A percentile compares a stretch with the other conserved stretches of the same genome.
phyloP scores from a whole-genome alignment of 177 flowering plant species.

The Vitis hybrid region DNA sequence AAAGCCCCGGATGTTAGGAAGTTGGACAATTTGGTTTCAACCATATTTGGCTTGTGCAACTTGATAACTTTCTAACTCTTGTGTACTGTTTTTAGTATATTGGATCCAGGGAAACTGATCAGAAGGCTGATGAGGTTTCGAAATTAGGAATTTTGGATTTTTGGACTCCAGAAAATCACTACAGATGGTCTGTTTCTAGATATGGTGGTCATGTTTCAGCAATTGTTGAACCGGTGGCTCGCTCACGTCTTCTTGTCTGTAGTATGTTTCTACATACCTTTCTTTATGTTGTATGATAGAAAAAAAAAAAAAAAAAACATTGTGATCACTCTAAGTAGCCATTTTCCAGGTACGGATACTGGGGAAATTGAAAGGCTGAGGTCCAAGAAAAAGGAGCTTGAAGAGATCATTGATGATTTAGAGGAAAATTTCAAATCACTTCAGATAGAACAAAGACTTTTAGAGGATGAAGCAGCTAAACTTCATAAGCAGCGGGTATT shows the following conservation, averaged over 20 bases:
- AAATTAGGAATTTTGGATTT: conserved; percentile 65
- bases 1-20: not conserved
- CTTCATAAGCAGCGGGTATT: conserved; percentile 74
- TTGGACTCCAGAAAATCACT: conserved; percentile 98
- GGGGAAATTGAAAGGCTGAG: conserved; percentile 71
- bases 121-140: conserved; percentile 62
- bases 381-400: conserved; percentile 55
- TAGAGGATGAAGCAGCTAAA: conserved; percentile 73
- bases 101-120: conserved; percentile 78
- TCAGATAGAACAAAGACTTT: conserved; percentile 44
- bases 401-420: conserved; percentile 44
- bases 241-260: conserved; percentile 64
- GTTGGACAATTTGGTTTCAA: not conserved
- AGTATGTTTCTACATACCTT: conserved; percentile 45
- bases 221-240: conserved; percentile 58
- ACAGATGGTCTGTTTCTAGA: conserved; percentile 78
- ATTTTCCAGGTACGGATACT: conserved; percentile 52
- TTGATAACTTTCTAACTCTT: conserved; percentile 3
- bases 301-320: not conserved
- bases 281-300: not conserved
- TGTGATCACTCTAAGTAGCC: conserved; percentile 3
- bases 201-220: conserved; percentile 87
- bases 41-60: not conserved
- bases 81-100: conserved; percentile 48
- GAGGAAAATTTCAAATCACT: conserved; percentile 49